These are phyloP conservation scores for Carex myosuroides DNA, from an alignment of 176 grass and related monocot species.

Conservation along the genomic window DNA sequence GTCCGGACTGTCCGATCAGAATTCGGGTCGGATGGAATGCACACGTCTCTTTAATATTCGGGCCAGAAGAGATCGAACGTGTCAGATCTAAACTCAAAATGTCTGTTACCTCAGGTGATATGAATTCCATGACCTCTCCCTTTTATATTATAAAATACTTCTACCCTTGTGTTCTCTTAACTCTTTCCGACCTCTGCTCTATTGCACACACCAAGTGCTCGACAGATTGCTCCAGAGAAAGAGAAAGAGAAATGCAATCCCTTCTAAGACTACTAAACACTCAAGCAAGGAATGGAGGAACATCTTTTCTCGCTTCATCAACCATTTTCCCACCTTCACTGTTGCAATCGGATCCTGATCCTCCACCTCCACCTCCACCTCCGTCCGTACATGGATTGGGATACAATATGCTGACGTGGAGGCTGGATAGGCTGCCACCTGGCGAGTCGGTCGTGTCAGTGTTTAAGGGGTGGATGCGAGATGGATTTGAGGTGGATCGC, in stretches of 20 bases:
- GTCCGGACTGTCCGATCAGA: no score
- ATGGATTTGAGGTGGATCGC: conserved; percentile 33
- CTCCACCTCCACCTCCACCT: not conserved
- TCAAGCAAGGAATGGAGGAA: not conserved
- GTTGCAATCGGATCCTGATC: not conserved
- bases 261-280: not conserved
- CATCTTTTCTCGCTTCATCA: not conserved
- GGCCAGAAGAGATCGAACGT: no score
- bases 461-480: conserved; percentile 25
- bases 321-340: not conserved
- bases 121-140: no score
- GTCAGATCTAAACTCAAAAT: no score
- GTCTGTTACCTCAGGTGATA: no score
- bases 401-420: conserved; percentile 36
- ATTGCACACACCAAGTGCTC: not conserved
- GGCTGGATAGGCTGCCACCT: conserved; percentile 46
- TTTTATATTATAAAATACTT: no score
- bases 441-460: conserved; percentile 36
- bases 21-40: no score
- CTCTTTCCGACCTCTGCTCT: no score
- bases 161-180: no score
- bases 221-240: not conserved
- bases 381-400: not conserved
- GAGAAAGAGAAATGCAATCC: not conserved
- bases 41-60: no score